These are phyloP conservation scores for Dinochytrium kinnereticum DNA, from an alignment of 371 early-diverging fungal genomes.

Conservation along the genomic window DNA sequence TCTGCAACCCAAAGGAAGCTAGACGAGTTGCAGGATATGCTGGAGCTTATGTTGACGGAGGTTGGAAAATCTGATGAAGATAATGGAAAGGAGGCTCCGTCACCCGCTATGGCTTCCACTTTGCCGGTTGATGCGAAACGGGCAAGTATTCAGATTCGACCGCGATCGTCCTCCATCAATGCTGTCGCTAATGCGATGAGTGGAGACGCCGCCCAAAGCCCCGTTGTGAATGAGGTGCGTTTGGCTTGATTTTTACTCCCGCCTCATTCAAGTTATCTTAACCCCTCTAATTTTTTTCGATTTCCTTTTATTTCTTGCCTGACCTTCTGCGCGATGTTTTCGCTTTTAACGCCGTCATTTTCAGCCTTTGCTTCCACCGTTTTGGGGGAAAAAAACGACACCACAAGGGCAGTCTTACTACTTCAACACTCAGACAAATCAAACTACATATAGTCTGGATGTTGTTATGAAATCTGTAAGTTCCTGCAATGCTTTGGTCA, in stretches of 20 bases:
- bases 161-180: background rate
- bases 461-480: conserved; percentile 41
- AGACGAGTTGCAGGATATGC: conserved; percentile 13
- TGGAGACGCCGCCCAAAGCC: background rate
- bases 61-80: background rate
- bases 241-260: no score
- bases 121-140: no score
- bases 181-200: background rate
- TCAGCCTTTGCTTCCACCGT: conserved; percentile 62
- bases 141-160: no score
- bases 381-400: conserved; percentile 62
- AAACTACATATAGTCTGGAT: conserved; percentile 68
- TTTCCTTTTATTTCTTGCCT: no score
- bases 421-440: conserved; percentile 74
- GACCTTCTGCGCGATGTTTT: no score
- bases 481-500: background rate
- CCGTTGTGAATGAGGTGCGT: background rate
- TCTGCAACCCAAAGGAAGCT: conserved; percentile 14
- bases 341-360: no score
- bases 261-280: no score
- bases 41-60: conserved; percentile 9
- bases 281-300: no score
- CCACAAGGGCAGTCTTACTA: conserved; percentile 72
- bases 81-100: no score
- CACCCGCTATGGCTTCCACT: no score